These are phyloP conservation scores for Blumeriella jaapii DNA, from an alignment of 2,329 filamentous ascomycete species.

Conservation along the genomic window DNA sequence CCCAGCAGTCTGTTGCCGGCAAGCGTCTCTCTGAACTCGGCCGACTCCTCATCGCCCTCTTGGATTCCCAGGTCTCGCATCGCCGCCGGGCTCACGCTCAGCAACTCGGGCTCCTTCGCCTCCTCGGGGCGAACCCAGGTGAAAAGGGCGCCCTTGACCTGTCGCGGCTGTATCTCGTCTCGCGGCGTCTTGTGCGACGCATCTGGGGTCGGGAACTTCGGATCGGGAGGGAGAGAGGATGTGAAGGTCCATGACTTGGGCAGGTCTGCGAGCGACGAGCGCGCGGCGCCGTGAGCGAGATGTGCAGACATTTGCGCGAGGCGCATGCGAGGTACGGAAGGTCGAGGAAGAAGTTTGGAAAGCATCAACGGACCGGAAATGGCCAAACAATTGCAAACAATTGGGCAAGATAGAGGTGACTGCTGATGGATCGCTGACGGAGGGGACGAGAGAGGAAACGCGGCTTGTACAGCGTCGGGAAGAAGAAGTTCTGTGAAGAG, in stretches of 20 bases:
- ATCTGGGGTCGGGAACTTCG: slow-evolving; percentile 66
- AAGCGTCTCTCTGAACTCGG: slow-evolving; percentile 67
- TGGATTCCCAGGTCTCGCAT: slow-evolving; percentile 71
- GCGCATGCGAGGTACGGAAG: slow-evolving; percentile 27
- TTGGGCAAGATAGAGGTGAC: too few species aligned
- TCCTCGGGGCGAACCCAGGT: slow-evolving; percentile 81
- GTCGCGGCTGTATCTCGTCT: slow-evolving; percentile 62
- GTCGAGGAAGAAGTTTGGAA: slow-evolving; percentile 19
- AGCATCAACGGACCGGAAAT: slow-evolving; percentile 19
- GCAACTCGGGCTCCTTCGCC: slow-evolving; percentile 61
- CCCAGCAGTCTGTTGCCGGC: slow-evolving; percentile 76
- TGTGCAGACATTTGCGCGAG: slow-evolving; percentile 36
- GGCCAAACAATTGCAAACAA: not conserved
- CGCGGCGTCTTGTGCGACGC: slow-evolving; percentile 73
- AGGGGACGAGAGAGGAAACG: not conserved
- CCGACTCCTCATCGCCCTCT: slow-evolving; percentile 52
- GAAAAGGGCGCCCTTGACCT: slow-evolving; percentile 77
- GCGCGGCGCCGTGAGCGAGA: slow-evolving; percentile 19
- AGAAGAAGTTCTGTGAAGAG: too few species aligned
- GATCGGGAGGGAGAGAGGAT: slow-evolving; percentile 61
- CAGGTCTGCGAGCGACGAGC: slow-evolving; percentile 37
- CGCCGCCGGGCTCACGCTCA: slow-evolving; percentile 69
- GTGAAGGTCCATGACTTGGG: slow-evolving; percentile 57
- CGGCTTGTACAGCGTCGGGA: too few species aligned
- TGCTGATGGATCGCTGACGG: too few species aligned